Evolutionary conservation across 768 basidiomycete genomes (phyloP).

Genomic region (Cystobasidium tubakii): DNA sequence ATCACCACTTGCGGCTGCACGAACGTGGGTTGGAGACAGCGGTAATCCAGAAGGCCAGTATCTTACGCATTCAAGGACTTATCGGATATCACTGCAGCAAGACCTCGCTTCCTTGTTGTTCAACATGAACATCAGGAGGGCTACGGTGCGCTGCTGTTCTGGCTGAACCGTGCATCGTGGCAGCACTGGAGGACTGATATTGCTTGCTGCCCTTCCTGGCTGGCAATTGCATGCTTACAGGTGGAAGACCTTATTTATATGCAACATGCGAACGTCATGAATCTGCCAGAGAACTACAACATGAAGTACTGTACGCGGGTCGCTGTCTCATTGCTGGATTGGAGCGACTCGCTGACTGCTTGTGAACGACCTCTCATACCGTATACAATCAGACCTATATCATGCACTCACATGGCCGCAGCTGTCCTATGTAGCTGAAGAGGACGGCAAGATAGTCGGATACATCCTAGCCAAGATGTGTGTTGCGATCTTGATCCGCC

Average conservation of each 20-base stretch:
- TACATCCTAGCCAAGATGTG: slow-evolving; percentile 96
- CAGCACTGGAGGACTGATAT: neutral
- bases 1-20: neutral
- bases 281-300: slow-evolving; percentile 79
- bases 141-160: slow-evolving; percentile 47
- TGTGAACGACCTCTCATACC: slow-evolving; percentile 56
- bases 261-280: slow-evolving; percentile 89
- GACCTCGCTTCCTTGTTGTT: neutral
- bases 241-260: slow-evolving; percentile 81
- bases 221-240: slow-evolving; percentile 51
- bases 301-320: slow-evolving; percentile 25
- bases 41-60: neutral
- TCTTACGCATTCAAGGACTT: neutral
- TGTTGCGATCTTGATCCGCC: slow-evolving; percentile 43
- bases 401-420: slow-evolving; percentile 88
- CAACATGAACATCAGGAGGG: slow-evolving; percentile 52
- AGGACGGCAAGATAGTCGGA: slow-evolving; percentile 80
- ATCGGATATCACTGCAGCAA: neutral
- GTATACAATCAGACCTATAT: slow-evolving; percentile 63
- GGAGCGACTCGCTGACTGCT: no score
- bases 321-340: no score
- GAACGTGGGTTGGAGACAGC: neutral
- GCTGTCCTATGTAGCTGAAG: slow-evolving; percentile 86
- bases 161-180: no score
- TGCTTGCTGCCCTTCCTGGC: no score